Percentiles rank a stretch among this genome's conserved stretches.
These are phyloP conservation scores for Monilinia aucupariae DNA, from an alignment of 2,329 filamentous ascomycete genomes.

Conservation along the genomic window DNA sequence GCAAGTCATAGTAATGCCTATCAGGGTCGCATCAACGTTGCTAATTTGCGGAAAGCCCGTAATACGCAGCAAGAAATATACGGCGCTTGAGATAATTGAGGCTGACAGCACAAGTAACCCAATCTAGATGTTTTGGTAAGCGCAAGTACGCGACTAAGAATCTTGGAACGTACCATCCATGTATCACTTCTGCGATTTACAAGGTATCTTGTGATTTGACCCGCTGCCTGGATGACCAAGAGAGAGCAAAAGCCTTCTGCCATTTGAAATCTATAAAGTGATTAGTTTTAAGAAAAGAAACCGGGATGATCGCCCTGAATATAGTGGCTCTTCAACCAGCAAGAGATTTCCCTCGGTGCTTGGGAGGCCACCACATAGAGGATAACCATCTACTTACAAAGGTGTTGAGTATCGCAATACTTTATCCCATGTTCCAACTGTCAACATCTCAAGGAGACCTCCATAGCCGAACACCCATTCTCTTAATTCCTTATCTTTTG, in stretches of 20 bases:
- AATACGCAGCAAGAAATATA: constrained; percentile 95
- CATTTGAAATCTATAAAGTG: constrained; percentile 62
- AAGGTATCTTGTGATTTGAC: constrained; percentile 90
- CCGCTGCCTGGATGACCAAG: constrained; percentile 88
- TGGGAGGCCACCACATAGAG: neutral
- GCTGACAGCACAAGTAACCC: constrained; percentile 80
- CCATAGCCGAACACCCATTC: constrained; percentile 88
- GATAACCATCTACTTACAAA: constrained; percentile 39
- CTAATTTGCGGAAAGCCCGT: constrained; percentile 89
- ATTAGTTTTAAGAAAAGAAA: constrained; percentile 4
- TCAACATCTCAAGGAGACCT: constrained; percentile 72
- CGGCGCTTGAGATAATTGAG: constrained; percentile 84
- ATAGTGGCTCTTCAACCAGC: neutral
- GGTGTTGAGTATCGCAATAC: constrained; percentile 85
- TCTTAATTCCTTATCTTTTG: constrained; percentile 59
- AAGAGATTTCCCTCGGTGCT: too few species aligned
- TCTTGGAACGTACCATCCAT: constrained; percentile 70
- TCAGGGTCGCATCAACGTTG: constrained; percentile 86
- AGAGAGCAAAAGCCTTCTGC: constrained; percentile 95
- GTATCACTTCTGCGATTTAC: constrained; percentile 91
- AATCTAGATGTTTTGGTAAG: constrained; percentile 53
- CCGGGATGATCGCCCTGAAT: neutral
- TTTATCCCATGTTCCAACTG: constrained; percentile 85
- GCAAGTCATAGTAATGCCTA: constrained; percentile 87
- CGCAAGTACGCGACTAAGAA: neutral